These are phyloP conservation scores for Termitomyces sp. DNA, from an alignment of 768 basidiomycete species.

Conservation along the genomic window DNA sequence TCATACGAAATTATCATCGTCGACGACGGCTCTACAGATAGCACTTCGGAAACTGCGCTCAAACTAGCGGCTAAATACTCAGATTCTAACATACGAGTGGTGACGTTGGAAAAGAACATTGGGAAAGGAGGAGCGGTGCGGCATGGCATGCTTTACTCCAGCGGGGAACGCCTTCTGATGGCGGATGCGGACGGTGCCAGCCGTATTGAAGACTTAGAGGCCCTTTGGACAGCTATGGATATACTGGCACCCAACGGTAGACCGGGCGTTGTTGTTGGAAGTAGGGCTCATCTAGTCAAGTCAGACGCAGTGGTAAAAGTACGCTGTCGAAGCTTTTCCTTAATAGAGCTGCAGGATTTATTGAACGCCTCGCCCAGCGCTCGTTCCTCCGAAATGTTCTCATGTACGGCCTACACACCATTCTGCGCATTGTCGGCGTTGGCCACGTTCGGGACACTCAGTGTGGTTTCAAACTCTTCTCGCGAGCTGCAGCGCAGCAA, in stretches of 20 bases:
- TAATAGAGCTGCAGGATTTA: not conserved
- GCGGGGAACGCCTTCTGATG: slow-evolving; percentile 78
- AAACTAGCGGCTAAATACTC: slow-evolving; percentile 52
- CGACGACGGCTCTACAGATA: slow-evolving; percentile 85
- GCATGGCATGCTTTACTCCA: slow-evolving; percentile 82
- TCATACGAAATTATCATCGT: slow-evolving; percentile 82
- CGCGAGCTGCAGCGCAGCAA: slow-evolving; percentile 69
- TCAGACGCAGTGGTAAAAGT: slow-evolving; percentile 95
- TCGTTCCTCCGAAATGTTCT: slow-evolving; percentile 85
- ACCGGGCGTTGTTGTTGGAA: slow-evolving; percentile 74
- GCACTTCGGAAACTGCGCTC: slow-evolving; percentile 61
- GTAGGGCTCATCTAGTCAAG: slow-evolving; percentile 86
- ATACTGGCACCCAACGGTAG: slow-evolving; percentile 39
- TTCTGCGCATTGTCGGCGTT: slow-evolving; percentile 84
- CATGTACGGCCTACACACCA: slow-evolving; percentile 91
- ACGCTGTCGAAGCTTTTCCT: slow-evolving; percentile 12
- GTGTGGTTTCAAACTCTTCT: slow-evolving; percentile 96
- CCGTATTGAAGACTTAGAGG: slow-evolving; percentile 75
- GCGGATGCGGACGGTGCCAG: slow-evolving; percentile 96
- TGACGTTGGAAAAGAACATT: slow-evolving; percentile 72
- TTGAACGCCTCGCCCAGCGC: slow-evolving; percentile 44
- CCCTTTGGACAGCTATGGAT: slow-evolving; percentile 76
- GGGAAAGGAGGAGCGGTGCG: slow-evolving; percentile 93
- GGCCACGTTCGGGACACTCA: slow-evolving; percentile 92
- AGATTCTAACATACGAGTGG: slow-evolving; percentile 63